Evolutionary conservation across 2,329 filamentous ascomycete genomes (phyloP), one percentile per base, ranked within the genome.

Genomic region (Microdochium nivale): DNA sequence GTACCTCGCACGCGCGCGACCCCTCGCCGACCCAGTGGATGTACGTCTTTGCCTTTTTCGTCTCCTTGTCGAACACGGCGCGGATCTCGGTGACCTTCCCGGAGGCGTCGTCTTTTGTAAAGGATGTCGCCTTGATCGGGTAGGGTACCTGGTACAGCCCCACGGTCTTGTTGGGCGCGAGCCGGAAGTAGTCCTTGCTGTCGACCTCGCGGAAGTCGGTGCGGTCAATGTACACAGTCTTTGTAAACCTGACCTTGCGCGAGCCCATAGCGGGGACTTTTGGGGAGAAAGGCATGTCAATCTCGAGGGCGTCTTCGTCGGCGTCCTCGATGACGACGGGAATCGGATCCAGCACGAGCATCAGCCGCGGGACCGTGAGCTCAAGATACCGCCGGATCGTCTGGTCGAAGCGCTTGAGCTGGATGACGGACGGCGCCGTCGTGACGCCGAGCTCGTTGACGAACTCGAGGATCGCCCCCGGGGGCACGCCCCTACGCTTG

Each of bases 401-500:
- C 64, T 92, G 84, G 62, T 97, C 92, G 55, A 97, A 90, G n/a
- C 87, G 84, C 52, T 78, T 71, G 47, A 89, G 84, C 65, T 92
- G 83, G 59, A 96, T 95, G 56, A 88, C 83, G 3, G 86, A 87
- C 50, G 82, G 81, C 37, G 85, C 79, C 33, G 90, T 95, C 0
- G 91, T 95, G 37, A 96, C 90, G 30, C 91, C 92, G 21, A 96
- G 82, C 68, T 96, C 90, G 59, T 90, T 89, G 53, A 96, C 84
- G 61, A 96, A 97, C 51, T 88, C 86, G 53, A 96, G 80, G 54
- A 96, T 87, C 1, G 90, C 91, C 24, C 88, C 88, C 0, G 92
- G 90, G 1, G 92, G 92, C 0, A 96, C 81, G 64, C 92, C 92
- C 53, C 91, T 82, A 49, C 92, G 81, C 51, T 88, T 85, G 49